A percentile compares a stretch with the other conserved stretches of the same genome.
Evolutionary conservation across 2,329 filamentous ascomycete genomes (phyloP).

Genomic region (Claviceps purpurea): DNA sequence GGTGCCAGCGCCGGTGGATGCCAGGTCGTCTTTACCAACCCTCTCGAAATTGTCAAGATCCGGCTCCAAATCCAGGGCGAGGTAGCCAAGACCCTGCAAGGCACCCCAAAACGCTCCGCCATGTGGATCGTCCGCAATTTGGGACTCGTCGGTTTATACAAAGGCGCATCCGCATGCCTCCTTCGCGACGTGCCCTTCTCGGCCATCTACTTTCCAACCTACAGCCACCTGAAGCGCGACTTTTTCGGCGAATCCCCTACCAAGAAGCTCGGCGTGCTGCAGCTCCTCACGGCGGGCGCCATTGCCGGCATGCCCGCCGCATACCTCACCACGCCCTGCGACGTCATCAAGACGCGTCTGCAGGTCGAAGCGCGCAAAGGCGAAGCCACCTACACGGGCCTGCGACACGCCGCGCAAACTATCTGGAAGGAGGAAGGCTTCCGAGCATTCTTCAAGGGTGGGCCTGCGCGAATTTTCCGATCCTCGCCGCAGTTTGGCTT

Average conservation of each 20-base stretch:
- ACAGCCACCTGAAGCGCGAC: conserved; percentile 87
- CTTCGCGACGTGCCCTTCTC: conserved; percentile 96
- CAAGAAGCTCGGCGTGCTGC: conserved; percentile 79
- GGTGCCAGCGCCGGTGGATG: conserved; percentile 84
- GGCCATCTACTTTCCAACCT: conserved; percentile 96
- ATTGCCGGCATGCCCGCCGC: conserved; percentile 86
- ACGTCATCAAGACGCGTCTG: conserved; percentile 97
- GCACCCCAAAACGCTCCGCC: conserved; percentile 74
- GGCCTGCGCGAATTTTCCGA: conserved; percentile 84
- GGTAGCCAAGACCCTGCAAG: conserved; percentile 74
- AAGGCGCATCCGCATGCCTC: conserved; percentile 87
- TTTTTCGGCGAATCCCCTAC: conserved; percentile 79
- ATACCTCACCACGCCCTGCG: conserved; percentile 92
- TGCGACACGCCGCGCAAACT: conserved; percentile 73
- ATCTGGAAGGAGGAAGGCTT: conserved; percentile 88
- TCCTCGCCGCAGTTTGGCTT: conserved; percentile 97
- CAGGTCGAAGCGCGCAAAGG: conserved; percentile 97
- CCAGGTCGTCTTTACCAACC: conserved; percentile 98
- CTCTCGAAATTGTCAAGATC: conserved; percentile 98
- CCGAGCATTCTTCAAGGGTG: conserved; percentile 96
- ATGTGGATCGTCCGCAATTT: conserved; percentile 97
- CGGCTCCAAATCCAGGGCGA: conserved; percentile 95
- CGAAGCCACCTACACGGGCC: conserved; percentile 72
- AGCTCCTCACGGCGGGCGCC: conserved; percentile 86
- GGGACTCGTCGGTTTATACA: conserved; percentile 88